Conservation (phyloP, 208 protist species). For the Trichomonas tenax region DNA sequence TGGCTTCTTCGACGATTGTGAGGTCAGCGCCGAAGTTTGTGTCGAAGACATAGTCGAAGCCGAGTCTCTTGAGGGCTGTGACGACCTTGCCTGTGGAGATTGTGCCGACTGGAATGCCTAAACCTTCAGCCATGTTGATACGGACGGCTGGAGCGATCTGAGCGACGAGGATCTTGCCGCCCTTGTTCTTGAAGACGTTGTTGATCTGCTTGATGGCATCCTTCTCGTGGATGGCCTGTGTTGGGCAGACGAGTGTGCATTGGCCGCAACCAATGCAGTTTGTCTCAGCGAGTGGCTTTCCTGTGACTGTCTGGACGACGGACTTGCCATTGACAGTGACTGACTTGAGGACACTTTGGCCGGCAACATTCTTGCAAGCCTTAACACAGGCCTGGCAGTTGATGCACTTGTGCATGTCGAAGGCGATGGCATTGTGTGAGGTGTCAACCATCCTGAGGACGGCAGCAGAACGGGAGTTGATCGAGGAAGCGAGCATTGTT, state of each 20-base stretch:
- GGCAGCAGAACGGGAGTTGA: too few species aligned
- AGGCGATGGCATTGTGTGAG: neutral
- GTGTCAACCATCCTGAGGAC: neutral
- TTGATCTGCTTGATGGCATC: conserved; percentile 13
- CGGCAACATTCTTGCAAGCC: conserved; percentile 31
- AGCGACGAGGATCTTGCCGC: neutral
- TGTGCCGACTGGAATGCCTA: conserved; percentile 32
- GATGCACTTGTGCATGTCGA: conserved; percentile 38
- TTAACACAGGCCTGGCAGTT: conserved; percentile 32
- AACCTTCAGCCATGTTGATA: conserved; percentile 35
- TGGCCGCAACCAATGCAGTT: conserved; percentile 48
- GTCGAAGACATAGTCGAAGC: conserved; percentile 45
- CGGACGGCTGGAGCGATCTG: conserved; percentile 34
- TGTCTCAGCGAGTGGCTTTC: neutral
- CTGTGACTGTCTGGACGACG: neutral
- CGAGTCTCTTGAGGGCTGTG: conserved; percentile 29
- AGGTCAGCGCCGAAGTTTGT: conserved; percentile 40
- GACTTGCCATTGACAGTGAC: neutral
- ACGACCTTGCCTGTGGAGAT: conserved; percentile 25
- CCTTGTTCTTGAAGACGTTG: neutral
- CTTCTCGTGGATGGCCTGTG: conserved; percentile 33
- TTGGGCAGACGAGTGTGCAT: conserved; percentile 41
- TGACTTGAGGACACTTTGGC: neutral
- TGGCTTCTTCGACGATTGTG: conserved; percentile 40
- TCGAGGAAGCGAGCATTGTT: too few species aligned